phyloP scores from a whole-genome alignment of 768 basidiomycete species.

The Daedalea quercina region DNA sequence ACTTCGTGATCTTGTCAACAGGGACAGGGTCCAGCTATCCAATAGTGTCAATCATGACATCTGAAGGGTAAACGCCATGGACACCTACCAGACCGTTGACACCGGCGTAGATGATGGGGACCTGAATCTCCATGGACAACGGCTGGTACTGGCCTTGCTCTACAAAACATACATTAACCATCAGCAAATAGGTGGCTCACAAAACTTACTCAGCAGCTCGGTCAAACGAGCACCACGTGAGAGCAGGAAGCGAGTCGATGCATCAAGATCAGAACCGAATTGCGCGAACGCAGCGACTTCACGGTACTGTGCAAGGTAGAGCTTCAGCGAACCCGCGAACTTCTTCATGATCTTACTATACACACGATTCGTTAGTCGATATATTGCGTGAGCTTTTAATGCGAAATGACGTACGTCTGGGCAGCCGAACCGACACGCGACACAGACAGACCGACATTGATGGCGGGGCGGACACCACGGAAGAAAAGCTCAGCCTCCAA shows the following conservation, averaged over 20 bases:
- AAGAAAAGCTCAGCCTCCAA: constrained; percentile 99
- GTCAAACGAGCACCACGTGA: constrained; percentile 97
- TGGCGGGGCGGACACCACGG: constrained; percentile 99
- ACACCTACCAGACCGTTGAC: constrained; percentile 91
- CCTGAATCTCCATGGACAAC: constrained; percentile 91
- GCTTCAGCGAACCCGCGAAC: constrained; percentile 98
- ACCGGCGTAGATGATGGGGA: constrained; percentile 98
- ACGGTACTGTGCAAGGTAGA: constrained; percentile 99
- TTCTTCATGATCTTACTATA: constrained; percentile 98
- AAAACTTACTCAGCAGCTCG: constrained; percentile 77
- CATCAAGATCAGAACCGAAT: constrained; percentile 99
- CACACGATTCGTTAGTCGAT: background rate
- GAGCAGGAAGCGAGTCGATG: constrained; percentile 97
- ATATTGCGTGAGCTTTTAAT: background rate
- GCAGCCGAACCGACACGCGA: constrained; percentile 99
- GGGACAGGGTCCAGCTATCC: constrained; percentile 86
- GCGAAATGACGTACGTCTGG: constrained; percentile 72
- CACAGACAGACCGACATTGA: constrained; percentile 99
- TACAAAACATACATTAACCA: constrained; percentile 29
- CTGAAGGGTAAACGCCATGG: no score
- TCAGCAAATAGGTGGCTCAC: background rate
- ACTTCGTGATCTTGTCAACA: constrained; percentile 88
- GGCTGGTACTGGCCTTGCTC: constrained; percentile 99
- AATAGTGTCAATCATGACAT: no score
- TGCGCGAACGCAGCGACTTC: constrained; percentile 99